Evolutionary conservation across 2,329 filamentous ascomycete genomes (phyloP), one percentile per base, ranked within the genome.

Genomic region (Grosmannia penicillata): DNA sequence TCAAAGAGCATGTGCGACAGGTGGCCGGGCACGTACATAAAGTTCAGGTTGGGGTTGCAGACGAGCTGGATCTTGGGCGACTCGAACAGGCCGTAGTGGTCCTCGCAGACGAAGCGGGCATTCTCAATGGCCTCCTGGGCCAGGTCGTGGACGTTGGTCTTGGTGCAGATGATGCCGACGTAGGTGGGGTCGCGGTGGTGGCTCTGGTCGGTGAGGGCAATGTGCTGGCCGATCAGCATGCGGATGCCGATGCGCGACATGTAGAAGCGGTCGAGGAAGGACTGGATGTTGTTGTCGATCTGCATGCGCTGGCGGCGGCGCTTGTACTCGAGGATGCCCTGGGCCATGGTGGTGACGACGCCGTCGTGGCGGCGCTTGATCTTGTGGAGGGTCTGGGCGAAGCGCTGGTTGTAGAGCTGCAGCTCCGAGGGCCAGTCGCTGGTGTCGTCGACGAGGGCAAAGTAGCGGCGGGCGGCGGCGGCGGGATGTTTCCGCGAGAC

Each of bases 11-110:
- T 98, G 63, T 98, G 91, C 49, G 86, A 94, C 58, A 98, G 58
- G 62, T 98, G 91, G n/a, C 91, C 91, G 1, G 91, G 91, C 38
- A 98, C 91, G 56, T 98, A 98, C 91, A 98, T 98, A 64, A 98
- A 98, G 66, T 93, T 81, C 53, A 98, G 71, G 57, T 93, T 78
- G 15, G 85, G 82, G 53, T 87, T 86, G 68, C 91, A 98, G 43
- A 98, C 84, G 41, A 98, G 79, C 61, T 96, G 87, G 48, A 98
- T 81, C 59, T 93, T 93, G 40, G 91, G 91, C 8, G 91, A 87
- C 55, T 96, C 89, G 53, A 96, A 98, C 10, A 98, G 68, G 44
- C 91, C 91, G 55, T 96, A 98, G 61, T 96, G 89, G 56, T 96
- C 91, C 59, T 98, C 91, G 56, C 91, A 98, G 25, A 98, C 91